Evolutionary conservation across 768 basidiomycete genomes (phyloP), one percentile per base, ranked within the genome.

Genomic region (Heimioporus sp.): DNA sequence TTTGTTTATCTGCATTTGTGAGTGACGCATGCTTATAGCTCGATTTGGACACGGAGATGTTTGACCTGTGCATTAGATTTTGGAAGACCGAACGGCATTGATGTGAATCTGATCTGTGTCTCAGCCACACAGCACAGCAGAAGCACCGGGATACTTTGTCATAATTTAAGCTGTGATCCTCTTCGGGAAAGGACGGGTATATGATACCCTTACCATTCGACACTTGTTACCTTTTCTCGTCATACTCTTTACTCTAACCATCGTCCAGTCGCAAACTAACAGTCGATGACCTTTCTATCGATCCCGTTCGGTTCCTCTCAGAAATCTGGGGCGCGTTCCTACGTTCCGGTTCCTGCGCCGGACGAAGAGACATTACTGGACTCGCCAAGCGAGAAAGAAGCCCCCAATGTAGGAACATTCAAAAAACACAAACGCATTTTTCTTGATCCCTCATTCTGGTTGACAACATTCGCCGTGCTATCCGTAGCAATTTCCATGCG

Each of bases 401-500:
- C 24, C 4, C 49, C 2, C 15, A 11, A 3, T 12, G 19, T 15
- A 35, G 10, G 31, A 24, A 20, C 42, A 12, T 39, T 32, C 35
- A 12, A 35, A 35, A 12, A 35, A 35, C 13, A 7, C 42, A 50
- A 37, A 17, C 39, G 9, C 30, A 30, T n/a, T 11, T 24, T 57
- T 30, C 38, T 48, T 6, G 51, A 65, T 12, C 28, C 41, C n/a
- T 56, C 56, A 1, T 49, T 62, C 47, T 63, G 62, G 62, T 11
- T 65, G 20, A 59, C 59, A 8, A 31, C 42, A 8, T 11, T 63
- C 21, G 56, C 56, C 12, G n/a, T 20, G 20, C 43, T 63, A 37
- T 65, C 62, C 41, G 39, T 65, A 17, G 54, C 56, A 17, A 4
- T 52, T 10, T 62, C 59, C 24, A 49, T 65, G 13, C 50, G 63